These are phyloP conservation scores for Linderniella brevidens DNA, from an alignment of 257 asterid genomes.

Conservation along the genomic window DNA sequence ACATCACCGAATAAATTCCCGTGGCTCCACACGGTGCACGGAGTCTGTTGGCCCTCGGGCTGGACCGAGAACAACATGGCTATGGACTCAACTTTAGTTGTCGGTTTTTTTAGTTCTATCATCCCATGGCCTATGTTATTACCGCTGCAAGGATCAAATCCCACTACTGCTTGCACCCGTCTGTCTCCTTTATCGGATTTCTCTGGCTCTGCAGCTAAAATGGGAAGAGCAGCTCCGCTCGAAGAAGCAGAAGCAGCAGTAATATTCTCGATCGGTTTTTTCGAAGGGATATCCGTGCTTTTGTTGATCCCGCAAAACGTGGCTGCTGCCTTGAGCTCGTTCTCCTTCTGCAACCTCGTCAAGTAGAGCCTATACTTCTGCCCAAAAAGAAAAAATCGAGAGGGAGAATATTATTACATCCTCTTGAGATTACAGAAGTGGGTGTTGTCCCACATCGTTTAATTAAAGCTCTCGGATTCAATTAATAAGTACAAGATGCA, in stretches of 20 bases:
- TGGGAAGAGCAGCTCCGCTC: constrained; percentile 10
- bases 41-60: constrained; percentile 23
- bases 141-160: no score
- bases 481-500: not conserved
- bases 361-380: constrained; percentile 90
- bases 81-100: constrained; percentile 12
- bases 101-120: constrained; percentile 13
- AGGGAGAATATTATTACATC: not conserved
- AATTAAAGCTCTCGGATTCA: not conserved
- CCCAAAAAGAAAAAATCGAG: constrained; percentile 13
- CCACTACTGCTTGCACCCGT: no score
- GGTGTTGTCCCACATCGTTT: no score
- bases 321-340: constrained; percentile 28
- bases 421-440: not conserved
- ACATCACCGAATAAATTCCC: constrained; percentile 15
- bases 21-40: constrained; percentile 15
- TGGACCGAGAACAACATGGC: constrained; percentile 21
- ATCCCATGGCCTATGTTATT: constrained; percentile 12
- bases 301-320: constrained; percentile 29
- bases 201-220: not conserved
- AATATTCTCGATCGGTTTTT: constrained; percentile 20
- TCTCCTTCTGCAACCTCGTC: constrained; percentile 58
- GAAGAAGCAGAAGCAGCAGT: constrained; percentile 9
- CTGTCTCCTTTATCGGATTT: no score
- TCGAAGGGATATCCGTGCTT: constrained; percentile 19